phyloP scores from a whole-genome alignment of 2,329 filamentous ascomycete genomes.

The Ceratocystis colombiana region DNA sequence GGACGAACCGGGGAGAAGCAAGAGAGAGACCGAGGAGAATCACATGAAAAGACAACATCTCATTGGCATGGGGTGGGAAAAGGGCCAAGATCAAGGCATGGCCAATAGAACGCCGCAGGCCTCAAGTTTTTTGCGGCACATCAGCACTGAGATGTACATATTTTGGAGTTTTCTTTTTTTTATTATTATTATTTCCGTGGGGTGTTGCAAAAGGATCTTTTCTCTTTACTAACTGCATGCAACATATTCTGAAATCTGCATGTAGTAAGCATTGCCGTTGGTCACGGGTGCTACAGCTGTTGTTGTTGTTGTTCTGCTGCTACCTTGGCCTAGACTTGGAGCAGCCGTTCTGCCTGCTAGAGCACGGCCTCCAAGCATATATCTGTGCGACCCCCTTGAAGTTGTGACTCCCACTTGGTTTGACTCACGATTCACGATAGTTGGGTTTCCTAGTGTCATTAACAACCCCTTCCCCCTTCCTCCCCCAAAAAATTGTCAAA shows the following conservation, averaged over 20 bases:
- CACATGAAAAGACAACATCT: slow-evolving; percentile 5
- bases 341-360: too few relatives aligned
- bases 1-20: background rate
- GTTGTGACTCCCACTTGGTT: background rate
- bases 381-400: too few relatives aligned
- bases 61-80: background rate
- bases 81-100: background rate
- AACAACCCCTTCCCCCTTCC: too few relatives aligned
- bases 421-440: slow-evolving; percentile 4
- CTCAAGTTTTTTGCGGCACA: background rate
- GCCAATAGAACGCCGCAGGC: slow-evolving; percentile 2
- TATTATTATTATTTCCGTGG: background rate
- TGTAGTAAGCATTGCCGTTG: too few relatives aligned
- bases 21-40: background rate
- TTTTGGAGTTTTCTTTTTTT: slow-evolving; percentile 6
- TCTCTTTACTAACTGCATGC: background rate
- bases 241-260: too few relatives aligned
- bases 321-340: too few relatives aligned
- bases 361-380: too few relatives aligned
- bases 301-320: too few relatives aligned
- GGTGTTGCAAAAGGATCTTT: background rate
- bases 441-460: background rate
- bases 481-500: background rate
- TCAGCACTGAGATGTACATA: slow-evolving; percentile 11
- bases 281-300: too few relatives aligned